Conservation (phyloP, 129 eudicot genomes). For the Lactuca saligna region DNA sequence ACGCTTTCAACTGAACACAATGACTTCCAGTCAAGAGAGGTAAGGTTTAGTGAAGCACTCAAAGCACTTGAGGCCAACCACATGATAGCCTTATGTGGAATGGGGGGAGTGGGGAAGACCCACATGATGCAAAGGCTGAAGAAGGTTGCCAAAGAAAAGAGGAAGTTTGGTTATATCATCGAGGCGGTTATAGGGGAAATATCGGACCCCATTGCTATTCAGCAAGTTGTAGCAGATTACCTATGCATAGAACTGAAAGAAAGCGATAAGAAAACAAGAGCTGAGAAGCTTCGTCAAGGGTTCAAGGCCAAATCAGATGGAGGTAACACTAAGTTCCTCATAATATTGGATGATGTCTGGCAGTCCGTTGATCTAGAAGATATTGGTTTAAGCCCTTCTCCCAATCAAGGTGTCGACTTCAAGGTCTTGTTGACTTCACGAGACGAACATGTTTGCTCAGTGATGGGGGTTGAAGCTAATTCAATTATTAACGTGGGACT, state of each 20-base stretch:
- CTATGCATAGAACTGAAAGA: background rate
- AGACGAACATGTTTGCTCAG: background rate
- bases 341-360: conserved; percentile 17
- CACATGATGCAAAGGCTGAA: conserved; percentile 8
- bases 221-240: background rate
- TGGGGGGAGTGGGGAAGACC: conserved; percentile 20
- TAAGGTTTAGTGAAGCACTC: no score
- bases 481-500: background rate
- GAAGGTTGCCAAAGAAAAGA: background rate
- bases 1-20: no score
- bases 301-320: background rate
- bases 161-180: conserved; percentile 1
- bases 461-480: background rate
- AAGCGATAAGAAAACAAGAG: background rate
- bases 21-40: no score
- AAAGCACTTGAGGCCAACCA: no score
- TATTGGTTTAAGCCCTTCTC: conserved; percentile 10
- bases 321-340: background rate
- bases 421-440: conserved; percentile 3
- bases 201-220: background rate
- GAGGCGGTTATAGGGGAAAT: conserved; percentile 14
- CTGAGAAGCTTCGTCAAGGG: background rate
- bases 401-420: background rate
- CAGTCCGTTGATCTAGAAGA: background rate
- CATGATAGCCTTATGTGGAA: conserved; percentile 16